Evolutionary conservation across 2,329 filamentous ascomycete species (phyloP).

Genomic region (Epicoccum sorghinum): DNA sequence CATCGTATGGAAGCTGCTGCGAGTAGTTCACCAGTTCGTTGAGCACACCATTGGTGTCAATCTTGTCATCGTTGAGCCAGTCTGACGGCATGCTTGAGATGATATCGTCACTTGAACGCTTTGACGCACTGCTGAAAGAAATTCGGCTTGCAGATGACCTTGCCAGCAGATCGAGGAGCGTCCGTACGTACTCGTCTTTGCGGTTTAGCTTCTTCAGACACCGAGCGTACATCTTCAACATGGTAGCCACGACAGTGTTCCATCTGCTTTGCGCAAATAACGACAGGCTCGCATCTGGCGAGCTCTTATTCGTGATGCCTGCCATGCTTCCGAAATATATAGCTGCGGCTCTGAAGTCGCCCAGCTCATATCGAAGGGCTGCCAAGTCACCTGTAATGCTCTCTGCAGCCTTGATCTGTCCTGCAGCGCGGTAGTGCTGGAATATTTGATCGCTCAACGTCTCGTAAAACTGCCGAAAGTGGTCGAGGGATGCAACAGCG

Average conservation of each 20-base stretch:
- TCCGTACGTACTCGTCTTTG: conserved; percentile 78
- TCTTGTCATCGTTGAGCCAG: conserved; percentile 49
- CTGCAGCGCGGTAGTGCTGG: conserved; percentile 80
- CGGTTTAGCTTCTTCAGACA: conserved; percentile 80
- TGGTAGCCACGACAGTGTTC: conserved; percentile 78
- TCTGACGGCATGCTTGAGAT: conserved; percentile 18
- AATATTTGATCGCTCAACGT: conserved; percentile 84
- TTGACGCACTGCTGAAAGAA: conserved; percentile 31
- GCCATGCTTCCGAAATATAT: conserved; percentile 79
- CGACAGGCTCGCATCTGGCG: conserved; percentile 8
- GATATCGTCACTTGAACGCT: conserved; percentile 18
- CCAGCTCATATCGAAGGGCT: conserved; percentile 77
- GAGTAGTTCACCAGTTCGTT: conserved; percentile 56
- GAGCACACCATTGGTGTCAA: conserved; percentile 47
- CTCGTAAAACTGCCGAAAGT: conserved; percentile 52
- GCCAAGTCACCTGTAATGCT: conserved; percentile 83
- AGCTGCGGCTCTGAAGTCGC: conserved; percentile 75
- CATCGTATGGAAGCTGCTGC: conserved; percentile 61
- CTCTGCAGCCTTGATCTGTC: conserved; percentile 77
- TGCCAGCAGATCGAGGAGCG: conserved; percentile 74
- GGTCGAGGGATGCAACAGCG: conserved; percentile 44
- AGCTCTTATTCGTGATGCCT: conserved; percentile 48
- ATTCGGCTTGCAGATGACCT: conserved; percentile 61
- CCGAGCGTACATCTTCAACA: conserved; percentile 83
- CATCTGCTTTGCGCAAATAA: conserved; percentile 81